These are phyloP conservation scores for Stephania cephalantha DNA, from an alignment of 164 flowering plant genomes.

Conservation along the genomic window DNA sequence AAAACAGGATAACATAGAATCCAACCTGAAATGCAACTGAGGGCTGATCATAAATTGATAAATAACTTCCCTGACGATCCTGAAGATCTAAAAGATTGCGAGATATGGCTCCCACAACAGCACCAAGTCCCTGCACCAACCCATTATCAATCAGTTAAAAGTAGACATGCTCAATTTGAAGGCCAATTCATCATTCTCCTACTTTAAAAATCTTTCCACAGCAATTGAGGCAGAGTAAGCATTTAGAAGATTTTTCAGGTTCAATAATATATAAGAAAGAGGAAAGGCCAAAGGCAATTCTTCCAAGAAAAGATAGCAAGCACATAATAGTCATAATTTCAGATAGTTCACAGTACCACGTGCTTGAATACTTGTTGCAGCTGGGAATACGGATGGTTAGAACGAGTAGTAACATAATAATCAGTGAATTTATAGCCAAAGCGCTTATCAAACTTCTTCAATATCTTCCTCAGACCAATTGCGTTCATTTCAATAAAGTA, in stretches of 20 bases:
- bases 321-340: background rate
- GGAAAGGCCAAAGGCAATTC: background rate
- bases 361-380: slow-evolving; percentile 68
- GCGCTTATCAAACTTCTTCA: slow-evolving; percentile 82
- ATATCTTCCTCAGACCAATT: slow-evolving; percentile 62
- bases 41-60: slow-evolving; percentile 53
- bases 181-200: background rate
- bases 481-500: slow-evolving; percentile 76
- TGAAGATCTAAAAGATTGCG: slow-evolving; percentile 50
- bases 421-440: slow-evolving; percentile 68
- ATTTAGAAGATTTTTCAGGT: background rate
- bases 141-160: slow-evolving; percentile 5
- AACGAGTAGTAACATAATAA: slow-evolving; percentile 73
- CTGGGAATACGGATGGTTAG: slow-evolving; percentile 79
- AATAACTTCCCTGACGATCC: slow-evolving; percentile 32
- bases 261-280: background rate
- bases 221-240: background rate
- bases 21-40: slow-evolving; percentile 29
- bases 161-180: background rate
- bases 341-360: slow-evolving; percentile 32
- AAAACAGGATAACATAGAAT: background rate
- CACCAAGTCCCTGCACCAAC: slow-evolving; percentile 42
- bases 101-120: slow-evolving; percentile 51
- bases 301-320: background rate
- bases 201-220: background rate